These are phyloP conservation scores for Neurospora sp. DNA, from an alignment of 2,329 filamentous ascomycete genomes.

Conservation along the genomic window DNA sequence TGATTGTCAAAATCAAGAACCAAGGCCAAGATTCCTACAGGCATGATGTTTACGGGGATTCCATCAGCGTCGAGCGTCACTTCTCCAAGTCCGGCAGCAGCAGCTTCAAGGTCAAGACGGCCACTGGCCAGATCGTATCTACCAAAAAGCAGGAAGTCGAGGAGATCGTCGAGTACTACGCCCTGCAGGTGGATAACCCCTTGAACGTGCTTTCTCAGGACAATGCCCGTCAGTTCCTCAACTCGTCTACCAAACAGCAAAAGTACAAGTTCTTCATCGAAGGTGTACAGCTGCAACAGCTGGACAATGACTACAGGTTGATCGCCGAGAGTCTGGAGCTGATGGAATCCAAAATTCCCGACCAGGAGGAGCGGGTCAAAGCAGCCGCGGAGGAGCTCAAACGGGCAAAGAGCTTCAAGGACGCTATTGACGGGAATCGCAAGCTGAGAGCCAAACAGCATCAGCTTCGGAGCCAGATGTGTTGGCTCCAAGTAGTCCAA, in stretches of 20 bases:
- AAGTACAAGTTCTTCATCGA: conserved; percentile 98
- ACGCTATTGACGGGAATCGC: conserved; percentile 56
- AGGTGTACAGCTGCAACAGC: conserved; percentile 84
- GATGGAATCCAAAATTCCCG: conserved; percentile 53
- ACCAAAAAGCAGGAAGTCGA: conserved; percentile 81
- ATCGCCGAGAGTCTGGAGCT: conserved; percentile 71
- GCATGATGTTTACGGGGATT: conserved; percentile 69
- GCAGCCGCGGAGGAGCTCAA: conserved; percentile 48
- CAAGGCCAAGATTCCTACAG: conserved; percentile 77
- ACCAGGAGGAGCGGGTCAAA: conserved; percentile 53
- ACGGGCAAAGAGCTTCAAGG: conserved; percentile 54
- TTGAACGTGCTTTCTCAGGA: conserved; percentile 95
- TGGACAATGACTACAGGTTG: conserved; percentile 84
- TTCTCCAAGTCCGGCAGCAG: conserved; percentile 68
- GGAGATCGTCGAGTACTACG: conserved; percentile 87
- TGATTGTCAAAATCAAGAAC: conserved; percentile 87
- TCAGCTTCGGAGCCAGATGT: conserved; percentile 55
- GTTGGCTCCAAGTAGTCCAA: conserved; percentile 81
- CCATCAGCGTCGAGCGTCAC: conserved; percentile 83
- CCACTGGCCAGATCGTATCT: conserved; percentile 60
- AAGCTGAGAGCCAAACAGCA: conserved; percentile 52
- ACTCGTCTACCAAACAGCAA: conserved; percentile 66
- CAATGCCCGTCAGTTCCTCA: conserved; percentile 86
- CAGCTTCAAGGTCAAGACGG: conserved; percentile 79
- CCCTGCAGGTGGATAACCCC: conserved; percentile 90